A percentile compares a stretch with the other conserved stretches of the same genome.
These are phyloP conservation scores for Aspergillus sp. DNA, from an alignment of 2,329 filamentous ascomycete genomes.

Conservation along the genomic window DNA sequence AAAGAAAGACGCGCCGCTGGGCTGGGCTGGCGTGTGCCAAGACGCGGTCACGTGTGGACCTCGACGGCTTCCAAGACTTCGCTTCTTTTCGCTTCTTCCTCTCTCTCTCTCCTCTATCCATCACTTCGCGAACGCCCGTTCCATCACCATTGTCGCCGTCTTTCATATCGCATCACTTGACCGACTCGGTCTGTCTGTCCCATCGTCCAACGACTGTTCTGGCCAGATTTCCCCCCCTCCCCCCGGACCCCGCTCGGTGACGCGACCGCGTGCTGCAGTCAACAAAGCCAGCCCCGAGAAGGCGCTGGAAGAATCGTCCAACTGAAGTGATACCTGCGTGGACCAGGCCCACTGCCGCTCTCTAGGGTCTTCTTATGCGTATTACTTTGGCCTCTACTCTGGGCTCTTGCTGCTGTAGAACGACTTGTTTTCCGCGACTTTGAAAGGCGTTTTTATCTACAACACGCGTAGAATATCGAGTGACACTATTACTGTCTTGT, in stretches of 20 bases:
- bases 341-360: constrained; percentile 19
- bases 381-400: constrained; percentile 26
- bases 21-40: constrained; percentile 13
- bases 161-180: neutral
- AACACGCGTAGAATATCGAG: constrained; percentile 31
- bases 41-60: constrained; percentile 10
- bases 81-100: constrained; percentile 1
- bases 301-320: constrained; percentile 14
- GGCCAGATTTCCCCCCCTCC: constrained; percentile 11
- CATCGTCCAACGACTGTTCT: neutral
- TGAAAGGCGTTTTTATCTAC: constrained; percentile 10
- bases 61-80: constrained; percentile 7
- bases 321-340: constrained; percentile 26
- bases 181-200: neutral
- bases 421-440: constrained; percentile 15
- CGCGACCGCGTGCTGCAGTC: constrained; percentile 18
- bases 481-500: constrained; percentile 14
- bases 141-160: constrained; percentile 1
- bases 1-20: constrained; percentile 9
- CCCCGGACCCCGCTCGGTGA: constrained; percentile 23
- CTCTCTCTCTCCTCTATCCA: constrained; percentile 1
- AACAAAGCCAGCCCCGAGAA: constrained; percentile 11
- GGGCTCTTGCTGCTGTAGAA: constrained; percentile 30
- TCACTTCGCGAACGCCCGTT: constrained; percentile 1
- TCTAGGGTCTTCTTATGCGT: constrained; percentile 28